Evolutionary conservation across 2,329 filamentous ascomycete genomes (phyloP).

Genomic region (Paracoccidioides lutzii): DNA sequence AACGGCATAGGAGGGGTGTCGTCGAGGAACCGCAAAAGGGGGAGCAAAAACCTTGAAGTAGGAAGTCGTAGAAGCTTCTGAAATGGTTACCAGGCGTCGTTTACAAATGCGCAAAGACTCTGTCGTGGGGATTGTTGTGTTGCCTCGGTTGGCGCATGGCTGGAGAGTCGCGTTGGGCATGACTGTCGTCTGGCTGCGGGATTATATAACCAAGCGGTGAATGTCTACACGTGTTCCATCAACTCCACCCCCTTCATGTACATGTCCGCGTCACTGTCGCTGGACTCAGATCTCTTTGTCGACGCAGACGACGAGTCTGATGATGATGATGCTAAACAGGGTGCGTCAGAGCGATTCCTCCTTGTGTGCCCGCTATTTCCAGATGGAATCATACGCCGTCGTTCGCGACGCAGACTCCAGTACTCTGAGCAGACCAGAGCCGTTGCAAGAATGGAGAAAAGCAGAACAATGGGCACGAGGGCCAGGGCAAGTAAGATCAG

Average conservation of each 20-base stretch:
- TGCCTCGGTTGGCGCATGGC: conserved; percentile 1
- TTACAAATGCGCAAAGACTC: conserved; percentile 42
- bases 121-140: conserved; percentile 18
- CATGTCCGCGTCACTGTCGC: conserved; percentile 16
- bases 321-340: conserved; percentile 12
- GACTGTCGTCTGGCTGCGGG: background rate
- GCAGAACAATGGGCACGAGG: conserved; percentile 35
- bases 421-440: conserved; percentile 28
- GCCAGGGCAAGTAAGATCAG: conserved; percentile 33
- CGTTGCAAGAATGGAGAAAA: conserved; percentile 27
- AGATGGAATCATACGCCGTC: conserved; percentile 17
- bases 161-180: background rate
- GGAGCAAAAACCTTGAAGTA: conserved; percentile 9
- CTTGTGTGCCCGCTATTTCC: conserved; percentile 14
- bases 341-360: conserved; percentile 18
- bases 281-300: conserved; percentile 21
- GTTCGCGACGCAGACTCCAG: conserved; percentile 16
- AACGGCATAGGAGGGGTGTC: conserved; percentile 16
- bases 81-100: conserved; percentile 14
- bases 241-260: conserved; percentile 15
- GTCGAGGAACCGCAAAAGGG: conserved; percentile 15
- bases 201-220: background rate
- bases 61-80: conserved; percentile 1
- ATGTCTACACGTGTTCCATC: conserved; percentile 10
- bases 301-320: conserved; percentile 20